phyloP scores from a whole-genome alignment of 2,329 filamentous ascomycete species.

The Aspergillus aculeatus region DNA sequence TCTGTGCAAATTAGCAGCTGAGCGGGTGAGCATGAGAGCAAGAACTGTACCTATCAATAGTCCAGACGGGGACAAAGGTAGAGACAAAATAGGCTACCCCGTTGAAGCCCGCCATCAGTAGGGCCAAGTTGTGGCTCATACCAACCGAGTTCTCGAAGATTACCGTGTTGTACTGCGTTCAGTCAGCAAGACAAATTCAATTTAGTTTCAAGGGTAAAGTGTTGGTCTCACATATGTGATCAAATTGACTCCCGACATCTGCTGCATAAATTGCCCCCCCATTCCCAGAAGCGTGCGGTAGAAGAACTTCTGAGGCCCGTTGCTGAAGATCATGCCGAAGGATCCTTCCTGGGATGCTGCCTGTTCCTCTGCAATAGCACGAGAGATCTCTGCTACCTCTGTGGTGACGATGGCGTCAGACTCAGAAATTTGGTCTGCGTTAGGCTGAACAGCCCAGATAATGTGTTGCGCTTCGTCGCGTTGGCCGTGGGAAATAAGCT shows the following conservation, averaged over 20 bases:
- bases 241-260: slow-evolving; percentile 31
- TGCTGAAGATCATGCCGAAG: slow-evolving; percentile 25
- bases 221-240: slow-evolving; percentile 25
- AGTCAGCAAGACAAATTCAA: background rate
- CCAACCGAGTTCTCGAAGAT: slow-evolving; percentile 49
- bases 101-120: slow-evolving; percentile 41
- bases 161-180: slow-evolving; percentile 36
- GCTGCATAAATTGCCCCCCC: slow-evolving; percentile 36
- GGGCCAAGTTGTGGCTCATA: slow-evolving; percentile 39
- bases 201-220: too few relatives aligned
- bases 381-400: slow-evolving; percentile 23
- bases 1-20: slow-evolving; percentile 11
- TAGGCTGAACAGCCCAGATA: slow-evolving; percentile 35
- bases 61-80: slow-evolving; percentile 38
- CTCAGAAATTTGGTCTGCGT: slow-evolving; percentile 21
- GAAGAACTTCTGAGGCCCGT: slow-evolving; percentile 26
- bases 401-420: slow-evolving; percentile 28
- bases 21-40: background rate
- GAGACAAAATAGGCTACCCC: slow-evolving; percentile 45
- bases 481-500: slow-evolving; percentile 35
- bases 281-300: slow-evolving; percentile 28
- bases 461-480: slow-evolving; percentile 38
- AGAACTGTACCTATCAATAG: slow-evolving; percentile 33
- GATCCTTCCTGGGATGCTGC: slow-evolving; percentile 23
- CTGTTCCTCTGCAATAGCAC: slow-evolving; percentile 24